Evolutionary conservation across 2,329 filamentous ascomycete species (phyloP).

Genomic region (Penicillium vulpinum): DNA sequence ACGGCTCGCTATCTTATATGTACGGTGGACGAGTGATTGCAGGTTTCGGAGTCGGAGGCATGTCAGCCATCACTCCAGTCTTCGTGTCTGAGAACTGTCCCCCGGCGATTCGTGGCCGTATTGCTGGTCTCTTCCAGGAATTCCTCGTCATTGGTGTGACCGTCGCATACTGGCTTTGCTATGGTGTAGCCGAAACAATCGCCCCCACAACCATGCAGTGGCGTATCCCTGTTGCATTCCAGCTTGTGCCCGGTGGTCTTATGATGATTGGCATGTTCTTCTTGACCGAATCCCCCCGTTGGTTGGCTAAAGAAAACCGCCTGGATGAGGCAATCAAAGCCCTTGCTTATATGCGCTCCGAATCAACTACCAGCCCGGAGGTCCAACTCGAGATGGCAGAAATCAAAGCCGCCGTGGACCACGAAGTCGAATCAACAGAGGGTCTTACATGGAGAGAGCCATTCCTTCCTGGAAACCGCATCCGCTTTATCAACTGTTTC

Average conservation of each 20-base stretch:
- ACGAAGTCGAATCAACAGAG: constrained; percentile 57
- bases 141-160: constrained; percentile 50
- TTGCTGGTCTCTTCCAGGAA: constrained; percentile 61
- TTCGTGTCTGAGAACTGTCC: constrained; percentile 31
- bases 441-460: constrained; percentile 65
- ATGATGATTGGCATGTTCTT: constrained; percentile 46
- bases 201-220: constrained; percentile 51
- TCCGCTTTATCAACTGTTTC: constrained; percentile 68
- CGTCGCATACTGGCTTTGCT: constrained; percentile 53
- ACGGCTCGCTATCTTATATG: neutral
- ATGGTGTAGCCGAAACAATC: constrained; percentile 42
- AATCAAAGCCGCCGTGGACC: constrained; percentile 85
- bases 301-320: constrained; percentile 74
- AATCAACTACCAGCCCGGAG: constrained; percentile 68
- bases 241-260: constrained; percentile 71
- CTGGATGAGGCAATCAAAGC: constrained; percentile 63
- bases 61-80: neutral
- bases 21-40: neutral
- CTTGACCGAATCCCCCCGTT: constrained; percentile 82
- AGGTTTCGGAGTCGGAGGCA: neutral
- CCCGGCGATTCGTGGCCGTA: constrained; percentile 56
- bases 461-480: constrained; percentile 56
- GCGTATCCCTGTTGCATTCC: constrained; percentile 76
- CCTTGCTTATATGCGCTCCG: constrained; percentile 70
- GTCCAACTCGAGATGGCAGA: constrained; percentile 79